These are phyloP conservation scores for Teratosphaeria zuluensis DNA, from an alignment of 2,329 filamentous ascomycete genomes.

Conservation along the genomic window DNA sequence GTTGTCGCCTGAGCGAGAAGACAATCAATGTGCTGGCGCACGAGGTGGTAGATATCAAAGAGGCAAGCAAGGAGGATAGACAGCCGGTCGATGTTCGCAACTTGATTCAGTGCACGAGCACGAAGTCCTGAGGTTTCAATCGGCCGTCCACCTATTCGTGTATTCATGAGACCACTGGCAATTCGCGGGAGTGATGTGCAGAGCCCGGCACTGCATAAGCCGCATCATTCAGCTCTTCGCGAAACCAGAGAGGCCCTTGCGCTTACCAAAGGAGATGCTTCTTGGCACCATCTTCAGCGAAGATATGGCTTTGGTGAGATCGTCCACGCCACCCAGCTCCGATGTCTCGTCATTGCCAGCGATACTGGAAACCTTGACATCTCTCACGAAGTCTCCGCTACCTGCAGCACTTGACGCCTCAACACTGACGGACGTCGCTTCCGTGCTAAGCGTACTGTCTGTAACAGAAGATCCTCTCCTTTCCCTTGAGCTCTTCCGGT, in stretches of 20 bases:
- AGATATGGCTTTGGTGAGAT: slow-evolving; percentile 10
- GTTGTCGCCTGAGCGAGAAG: too few species aligned
- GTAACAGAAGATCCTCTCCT: slow-evolving; percentile 10
- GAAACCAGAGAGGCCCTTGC: slow-evolving; percentile 7
- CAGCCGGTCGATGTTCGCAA: too few species aligned
- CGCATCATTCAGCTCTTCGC: slow-evolving; percentile 6
- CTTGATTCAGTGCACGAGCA: too few species aligned
- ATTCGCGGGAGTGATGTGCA: too few species aligned
- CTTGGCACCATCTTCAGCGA: slow-evolving; percentile 17
- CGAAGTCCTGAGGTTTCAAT: too few species aligned
- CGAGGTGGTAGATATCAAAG: too few species aligned
- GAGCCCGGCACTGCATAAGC: background rate
- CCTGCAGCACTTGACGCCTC: background rate
- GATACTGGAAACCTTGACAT: background rate
- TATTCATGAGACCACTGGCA: too few species aligned
- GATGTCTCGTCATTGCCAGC: background rate
- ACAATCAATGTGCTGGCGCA: too few species aligned
- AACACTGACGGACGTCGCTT: slow-evolving; percentile 11
- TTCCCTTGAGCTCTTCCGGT: slow-evolving; percentile 24
- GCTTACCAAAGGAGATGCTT: slow-evolving; percentile 12
- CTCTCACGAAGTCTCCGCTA: background rate
- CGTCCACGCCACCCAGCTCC: slow-evolving; percentile 6
- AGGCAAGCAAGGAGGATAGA: too few species aligned
- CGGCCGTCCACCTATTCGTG: too few species aligned
- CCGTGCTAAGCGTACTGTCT: slow-evolving; percentile 12